phyloP scores from a whole-genome alignment of 148 eudicot genomes.

The Rhododendron ovatum region DNA sequence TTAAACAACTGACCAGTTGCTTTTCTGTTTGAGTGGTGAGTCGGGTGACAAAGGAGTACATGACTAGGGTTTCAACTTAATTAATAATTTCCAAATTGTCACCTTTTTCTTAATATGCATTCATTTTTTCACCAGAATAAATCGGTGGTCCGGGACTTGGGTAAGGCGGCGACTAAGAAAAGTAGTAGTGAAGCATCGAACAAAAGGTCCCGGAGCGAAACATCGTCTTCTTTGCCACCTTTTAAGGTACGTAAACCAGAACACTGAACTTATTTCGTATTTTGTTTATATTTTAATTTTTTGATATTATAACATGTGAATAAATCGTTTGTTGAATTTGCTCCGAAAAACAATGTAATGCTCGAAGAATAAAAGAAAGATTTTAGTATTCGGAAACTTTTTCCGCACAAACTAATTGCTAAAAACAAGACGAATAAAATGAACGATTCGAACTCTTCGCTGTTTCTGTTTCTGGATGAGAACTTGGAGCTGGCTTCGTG shows the following conservation, averaged over 20 bases:
- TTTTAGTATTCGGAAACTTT: background rate
- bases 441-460: background rate
- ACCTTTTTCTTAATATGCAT: background rate
- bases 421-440: too few species aligned
- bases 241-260: constrained; percentile 52
- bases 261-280: background rate
- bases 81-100: background rate
- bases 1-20: background rate
- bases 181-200: constrained; percentile 44
- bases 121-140: constrained; percentile 22
- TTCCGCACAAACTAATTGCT: too few species aligned
- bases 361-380: background rate
- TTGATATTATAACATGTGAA: too few species aligned
- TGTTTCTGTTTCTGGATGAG: background rate
- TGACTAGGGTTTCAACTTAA: background rate
- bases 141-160: constrained; percentile 34
- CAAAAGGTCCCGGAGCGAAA: constrained; percentile 65
- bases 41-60: background rate
- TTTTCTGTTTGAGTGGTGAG: background rate
- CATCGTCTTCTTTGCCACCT: constrained; percentile 79
- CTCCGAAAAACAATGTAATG: background rate
- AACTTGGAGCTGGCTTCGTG: background rate
- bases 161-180: constrained; percentile 39
- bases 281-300: background rate
- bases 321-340: background rate